Percentiles rank a stretch among this genome's conserved stretches.
Conservation (phyloP, 2,329 filamentous ascomycete species). For the Cladophialophora psammophila region DNA sequence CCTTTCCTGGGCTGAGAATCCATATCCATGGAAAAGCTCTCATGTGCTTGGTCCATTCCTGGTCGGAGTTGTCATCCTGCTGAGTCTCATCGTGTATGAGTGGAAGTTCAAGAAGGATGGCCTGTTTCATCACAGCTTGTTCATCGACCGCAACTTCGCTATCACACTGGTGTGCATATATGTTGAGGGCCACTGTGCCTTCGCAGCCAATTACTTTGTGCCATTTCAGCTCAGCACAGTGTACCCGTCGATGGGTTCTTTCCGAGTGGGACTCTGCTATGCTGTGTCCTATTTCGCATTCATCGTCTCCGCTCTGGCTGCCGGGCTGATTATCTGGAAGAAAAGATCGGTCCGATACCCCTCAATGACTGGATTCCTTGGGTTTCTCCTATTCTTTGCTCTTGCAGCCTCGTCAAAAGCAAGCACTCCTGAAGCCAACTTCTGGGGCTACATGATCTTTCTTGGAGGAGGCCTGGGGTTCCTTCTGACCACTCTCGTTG, state of each 20-base stretch:
- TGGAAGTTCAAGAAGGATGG: constrained; percentile 62
- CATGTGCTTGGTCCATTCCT: constrained; percentile 60
- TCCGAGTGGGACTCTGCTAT: constrained; percentile 45
- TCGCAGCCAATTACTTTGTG: neutral
- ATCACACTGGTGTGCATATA: constrained; percentile 56
- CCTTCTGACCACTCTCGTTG: too few species aligned
- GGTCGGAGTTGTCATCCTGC: constrained; percentile 53
- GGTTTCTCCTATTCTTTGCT: too few species aligned
- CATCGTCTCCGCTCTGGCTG: too few species aligned
- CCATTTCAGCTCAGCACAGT: neutral
- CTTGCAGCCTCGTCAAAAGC: too few species aligned
- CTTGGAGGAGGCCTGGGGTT: too few species aligned
- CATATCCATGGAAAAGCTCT: constrained; percentile 66
- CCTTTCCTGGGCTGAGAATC: constrained; percentile 48
- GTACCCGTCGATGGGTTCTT: neutral
- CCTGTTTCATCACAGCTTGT: constrained; percentile 55
- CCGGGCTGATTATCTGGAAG: too few species aligned
- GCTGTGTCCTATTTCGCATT: constrained; percentile 1
- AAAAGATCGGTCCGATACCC: too few species aligned
- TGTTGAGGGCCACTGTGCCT: constrained; percentile 3
- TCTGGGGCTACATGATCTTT: too few species aligned
- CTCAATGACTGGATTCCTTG: too few species aligned
- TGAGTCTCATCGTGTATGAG: constrained; percentile 60
- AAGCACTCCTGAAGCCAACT: too few species aligned
- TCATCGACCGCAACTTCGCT: constrained; percentile 66